Evolutionary conservation across 345 rosid genomes (phyloP).

Genomic region (Eucalyptus coolabah): DNA sequence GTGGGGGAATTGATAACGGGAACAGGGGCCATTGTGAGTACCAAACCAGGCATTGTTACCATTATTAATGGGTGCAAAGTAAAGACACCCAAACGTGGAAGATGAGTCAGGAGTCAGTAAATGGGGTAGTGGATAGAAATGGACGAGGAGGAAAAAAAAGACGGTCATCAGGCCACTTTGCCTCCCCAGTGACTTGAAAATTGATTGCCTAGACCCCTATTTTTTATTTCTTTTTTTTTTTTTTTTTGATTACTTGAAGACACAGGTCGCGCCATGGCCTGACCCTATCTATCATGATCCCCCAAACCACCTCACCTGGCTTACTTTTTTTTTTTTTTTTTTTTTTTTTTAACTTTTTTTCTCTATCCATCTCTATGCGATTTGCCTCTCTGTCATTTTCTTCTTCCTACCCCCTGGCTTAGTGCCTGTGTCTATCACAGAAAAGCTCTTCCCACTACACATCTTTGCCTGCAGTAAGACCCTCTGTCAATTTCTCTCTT

Average conservation of each 20-base stretch:
- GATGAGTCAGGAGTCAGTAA: constrained; percentile 26
- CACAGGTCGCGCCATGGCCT: background rate
- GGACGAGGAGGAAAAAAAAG: background rate
- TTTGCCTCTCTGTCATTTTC: background rate
- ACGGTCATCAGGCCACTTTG: background rate
- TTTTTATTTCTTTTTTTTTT: background rate
- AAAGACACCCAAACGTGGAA: constrained; percentile 11
- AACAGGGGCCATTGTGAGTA: background rate
- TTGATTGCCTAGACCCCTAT: background rate
- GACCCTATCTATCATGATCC: background rate
- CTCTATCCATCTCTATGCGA: background rate
- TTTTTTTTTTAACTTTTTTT: background rate
- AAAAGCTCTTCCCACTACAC: background rate
- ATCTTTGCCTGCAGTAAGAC: background rate
- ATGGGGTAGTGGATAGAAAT: background rate
- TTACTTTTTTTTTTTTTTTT: background rate
- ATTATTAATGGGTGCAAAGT: background rate
- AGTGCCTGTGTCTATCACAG: background rate
- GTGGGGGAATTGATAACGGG: background rate
- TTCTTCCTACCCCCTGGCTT: background rate
- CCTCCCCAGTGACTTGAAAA: constrained; percentile 4
- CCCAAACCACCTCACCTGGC: background rate
- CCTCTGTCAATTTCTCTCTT: background rate
- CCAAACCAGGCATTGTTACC: background rate
- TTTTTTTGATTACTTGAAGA: background rate